These are phyloP conservation scores for Claviceps arundinis DNA, from an alignment of 2,329 filamentous ascomycete species.

Conservation along the genomic window DNA sequence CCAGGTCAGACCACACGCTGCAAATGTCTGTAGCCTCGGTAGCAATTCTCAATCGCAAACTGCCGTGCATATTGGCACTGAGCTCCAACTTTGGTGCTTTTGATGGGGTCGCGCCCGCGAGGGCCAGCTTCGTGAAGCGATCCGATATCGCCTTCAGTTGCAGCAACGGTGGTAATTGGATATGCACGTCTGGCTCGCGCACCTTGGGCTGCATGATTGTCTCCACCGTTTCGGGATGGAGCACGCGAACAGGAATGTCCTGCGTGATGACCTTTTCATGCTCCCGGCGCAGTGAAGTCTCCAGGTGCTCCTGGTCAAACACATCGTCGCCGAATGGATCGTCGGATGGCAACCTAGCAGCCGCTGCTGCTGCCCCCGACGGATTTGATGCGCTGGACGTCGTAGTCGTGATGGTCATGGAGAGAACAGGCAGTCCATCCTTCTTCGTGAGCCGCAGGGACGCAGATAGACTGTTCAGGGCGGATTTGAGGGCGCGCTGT, in stretches of 20 bases:
- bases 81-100: constrained; percentile 62
- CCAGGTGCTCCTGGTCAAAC: constrained; percentile 37
- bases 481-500: constrained; percentile 83
- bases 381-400: constrained; percentile 32
- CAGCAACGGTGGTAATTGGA: constrained; percentile 72
- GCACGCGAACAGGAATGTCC: constrained; percentile 86
- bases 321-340: constrained; percentile 28
- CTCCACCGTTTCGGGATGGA: constrained; percentile 73
- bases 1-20: constrained; percentile 72
- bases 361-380: constrained; percentile 7
- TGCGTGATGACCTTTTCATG: constrained; percentile 89
- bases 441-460: constrained; percentile 88
- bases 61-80: constrained; percentile 89
- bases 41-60: constrained; percentile 62
- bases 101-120: constrained; percentile 27
- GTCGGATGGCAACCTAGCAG: constrained; percentile 18
- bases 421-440: constrained; percentile 72
- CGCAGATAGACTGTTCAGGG: constrained; percentile 66
- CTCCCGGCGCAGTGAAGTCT: constrained; percentile 48
- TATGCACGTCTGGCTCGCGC: constrained; percentile 85
- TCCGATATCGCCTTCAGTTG: constrained; percentile 92
- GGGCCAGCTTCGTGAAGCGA: constrained; percentile 78
- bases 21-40: constrained; percentile 78
- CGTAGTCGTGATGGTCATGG: constrained; percentile 75
- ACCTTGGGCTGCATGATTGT: constrained; percentile 87